These are phyloP conservation scores for Aspergillus taichungensis DNA, from an alignment of 495 filamentous ascomycete species.

Conservation along the genomic window DNA sequence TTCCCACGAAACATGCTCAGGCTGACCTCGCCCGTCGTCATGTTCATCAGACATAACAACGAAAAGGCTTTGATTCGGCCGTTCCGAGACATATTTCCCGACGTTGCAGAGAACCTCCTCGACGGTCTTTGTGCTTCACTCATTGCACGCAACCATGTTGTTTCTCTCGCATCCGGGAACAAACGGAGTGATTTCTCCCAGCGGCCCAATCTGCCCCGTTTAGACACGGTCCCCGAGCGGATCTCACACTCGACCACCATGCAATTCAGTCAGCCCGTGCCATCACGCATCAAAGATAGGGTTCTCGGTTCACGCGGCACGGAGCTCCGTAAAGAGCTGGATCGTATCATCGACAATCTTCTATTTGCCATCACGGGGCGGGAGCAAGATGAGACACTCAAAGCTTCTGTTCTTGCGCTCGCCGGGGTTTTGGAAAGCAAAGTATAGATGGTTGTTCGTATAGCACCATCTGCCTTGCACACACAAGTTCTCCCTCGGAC, in stretches of 20 bases:
- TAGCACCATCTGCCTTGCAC: neutral
- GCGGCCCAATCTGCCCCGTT: conserved; percentile 15
- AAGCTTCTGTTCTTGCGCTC: conserved; percentile 33
- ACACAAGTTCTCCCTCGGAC: neutral
- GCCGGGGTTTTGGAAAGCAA: conserved; percentile 36
- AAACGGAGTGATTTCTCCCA: conserved; percentile 16
- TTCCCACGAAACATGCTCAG: conserved; percentile 36
- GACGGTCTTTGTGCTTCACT: conserved; percentile 57
- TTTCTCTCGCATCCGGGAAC: conserved; percentile 24
- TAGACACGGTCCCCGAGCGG: conserved; percentile 24
- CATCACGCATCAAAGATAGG: conserved; percentile 23
- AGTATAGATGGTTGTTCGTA: conserved; percentile 3
- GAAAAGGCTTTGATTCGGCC: conserved; percentile 31
- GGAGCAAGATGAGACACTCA: conserved; percentile 26
- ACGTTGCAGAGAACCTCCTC: conserved; percentile 44
- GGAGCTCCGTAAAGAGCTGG: conserved; percentile 28
- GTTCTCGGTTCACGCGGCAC: conserved; percentile 22
- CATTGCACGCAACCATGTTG: conserved; percentile 53
- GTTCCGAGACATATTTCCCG: conserved; percentile 51
- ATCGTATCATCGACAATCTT: conserved; percentile 33
- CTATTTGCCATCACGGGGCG: conserved; percentile 31
- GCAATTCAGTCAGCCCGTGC: conserved; percentile 19
- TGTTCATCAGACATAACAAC: conserved; percentile 31
- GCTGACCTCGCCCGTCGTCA: conserved; percentile 38
- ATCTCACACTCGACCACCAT: conserved; percentile 4